Evolutionary conservation across 805 yeast species (phyloP), one percentile per base, ranked within the genome.

Genomic region (Candida nitratophila): DNA sequence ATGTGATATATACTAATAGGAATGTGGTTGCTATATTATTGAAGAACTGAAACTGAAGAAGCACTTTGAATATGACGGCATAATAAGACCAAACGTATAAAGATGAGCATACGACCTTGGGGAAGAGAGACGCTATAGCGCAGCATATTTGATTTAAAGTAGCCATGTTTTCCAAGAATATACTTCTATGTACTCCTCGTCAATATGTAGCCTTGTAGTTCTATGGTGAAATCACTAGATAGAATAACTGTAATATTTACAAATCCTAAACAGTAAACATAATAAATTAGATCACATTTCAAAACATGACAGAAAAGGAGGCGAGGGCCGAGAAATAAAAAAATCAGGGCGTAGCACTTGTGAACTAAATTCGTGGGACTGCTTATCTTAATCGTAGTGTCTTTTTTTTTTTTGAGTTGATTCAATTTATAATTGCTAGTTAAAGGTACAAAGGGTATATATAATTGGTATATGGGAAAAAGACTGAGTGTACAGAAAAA

Each of bases 41-140:
- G 21, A 36, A 36, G 19, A 36, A 36, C 11, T 22, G 30, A 36
- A 22, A 22, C 30, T 36, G 39, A 9, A 22, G 30, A n/a, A 36
- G 39, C 5, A 68, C 49, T 41, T 62, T 60, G 41, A 56, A 47
- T 9, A 63, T 42, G 15, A 70, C 45, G 0, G 67, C 75, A 47
- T 64, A 73, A 37, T 71, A 53, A 0, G 79, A 69, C 79, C 84
- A 80, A 1, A 71, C 38, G 42, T 73, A 59, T 1, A 74, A 56
- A 6, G 55, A 41, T 0, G 72, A 57, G 42, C 76, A 75, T 22
- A 75, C 51, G 0, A 61, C 61, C 48, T 73, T 75, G 21, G 86
- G 86, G 51, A 79, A 74, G 1, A 71, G 49, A 5, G 70, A 53
- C 7, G 69, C 64, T 36, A 66, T 21, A 7, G 54, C 45, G 50